A percentile compares a stretch with the other conserved stretches of the same genome.
phyloP scores from a whole-genome alignment of 306 rosid genomes.

The Arachis hypogaea region DNA sequence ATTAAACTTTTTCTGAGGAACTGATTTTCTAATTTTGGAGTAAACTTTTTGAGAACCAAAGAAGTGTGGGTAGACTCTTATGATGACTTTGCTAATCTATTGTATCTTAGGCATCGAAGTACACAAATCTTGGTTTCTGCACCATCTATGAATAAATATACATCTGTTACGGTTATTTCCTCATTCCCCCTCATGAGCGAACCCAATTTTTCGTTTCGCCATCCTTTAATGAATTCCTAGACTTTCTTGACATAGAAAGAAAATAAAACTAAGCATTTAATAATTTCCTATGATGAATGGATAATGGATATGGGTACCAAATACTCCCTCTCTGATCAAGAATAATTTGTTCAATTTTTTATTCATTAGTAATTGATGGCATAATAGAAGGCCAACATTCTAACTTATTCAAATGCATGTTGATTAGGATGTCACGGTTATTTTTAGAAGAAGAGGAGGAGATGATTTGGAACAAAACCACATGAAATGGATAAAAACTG shows the following conservation, averaged over 20 bases:
- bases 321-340: too few relatives aligned
- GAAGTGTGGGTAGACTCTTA: constrained; percentile 1
- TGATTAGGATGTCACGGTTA: constrained; percentile 75
- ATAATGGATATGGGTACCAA: constrained; percentile 1
- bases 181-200: constrained; percentile 6
- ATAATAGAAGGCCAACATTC: neutral
- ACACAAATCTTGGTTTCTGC: neutral
- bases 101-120: constrained; percentile 6
- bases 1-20: constrained; percentile 8
- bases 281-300: neutral
- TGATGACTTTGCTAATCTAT: neutral
- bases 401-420: constrained; percentile 37
- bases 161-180: neutral
- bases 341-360: neutral
- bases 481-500: constrained; percentile 64
- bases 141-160: neutral
- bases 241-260: constrained; percentile 8
- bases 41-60: neutral
- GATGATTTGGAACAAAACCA: constrained; percentile 86
- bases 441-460: constrained; percentile 92
- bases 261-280: neutral
- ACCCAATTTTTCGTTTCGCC: neutral
- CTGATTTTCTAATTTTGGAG: neutral
- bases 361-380: neutral
- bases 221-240: neutral